Conservation (phyloP, 2,329 filamentous ascomycete species). For the Penicillium sp. region DNA sequence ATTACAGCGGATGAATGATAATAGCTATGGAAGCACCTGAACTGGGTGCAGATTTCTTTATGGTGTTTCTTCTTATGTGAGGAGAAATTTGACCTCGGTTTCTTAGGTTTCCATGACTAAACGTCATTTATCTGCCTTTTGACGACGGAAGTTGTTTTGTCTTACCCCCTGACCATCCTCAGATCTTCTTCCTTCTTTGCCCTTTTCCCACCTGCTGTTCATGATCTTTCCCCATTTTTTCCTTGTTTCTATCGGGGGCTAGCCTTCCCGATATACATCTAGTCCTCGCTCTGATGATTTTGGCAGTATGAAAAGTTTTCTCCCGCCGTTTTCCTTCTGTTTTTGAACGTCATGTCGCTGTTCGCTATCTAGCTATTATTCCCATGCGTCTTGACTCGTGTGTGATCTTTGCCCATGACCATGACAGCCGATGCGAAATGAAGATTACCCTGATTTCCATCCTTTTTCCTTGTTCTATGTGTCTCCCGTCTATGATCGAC, state of each 20-base stretch:
- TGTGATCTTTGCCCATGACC: conserved; percentile 43
- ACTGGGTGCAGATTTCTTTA: not conserved
- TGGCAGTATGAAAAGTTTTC: conserved; percentile 47
- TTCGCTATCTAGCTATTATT: conserved; percentile 42
- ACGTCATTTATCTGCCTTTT: conserved; percentile 18
- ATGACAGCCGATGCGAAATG: conserved; percentile 44
- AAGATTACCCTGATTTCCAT: conserved; percentile 32
- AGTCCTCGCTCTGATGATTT: conserved; percentile 42
- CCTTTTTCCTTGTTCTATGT: conserved; percentile 12
- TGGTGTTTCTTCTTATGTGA: not conserved
- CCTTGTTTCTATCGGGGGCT: conserved; percentile 37
- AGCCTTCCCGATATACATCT: conserved; percentile 38
- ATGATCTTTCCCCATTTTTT: conserved; percentile 34
- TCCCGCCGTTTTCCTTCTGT: conserved; percentile 28
- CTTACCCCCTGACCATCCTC: conserved; percentile 20
- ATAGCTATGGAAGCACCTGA: not conserved
- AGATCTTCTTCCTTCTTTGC: conserved; percentile 25
- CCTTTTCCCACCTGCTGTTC: conserved; percentile 30
- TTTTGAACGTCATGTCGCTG: conserved; percentile 31
- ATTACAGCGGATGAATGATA: not conserved
- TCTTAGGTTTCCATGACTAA: conserved; percentile 17
- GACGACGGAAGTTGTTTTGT: conserved; percentile 27
- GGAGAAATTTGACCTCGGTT: not conserved
- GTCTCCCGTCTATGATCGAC: conserved; percentile 18
- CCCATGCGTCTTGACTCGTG: conserved; percentile 42